Evolutionary conservation across 1,139 yeast species (phyloP), one percentile per base, ranked within the genome.

Genomic region (Spencermartinsiella ligniputridi): DNA sequence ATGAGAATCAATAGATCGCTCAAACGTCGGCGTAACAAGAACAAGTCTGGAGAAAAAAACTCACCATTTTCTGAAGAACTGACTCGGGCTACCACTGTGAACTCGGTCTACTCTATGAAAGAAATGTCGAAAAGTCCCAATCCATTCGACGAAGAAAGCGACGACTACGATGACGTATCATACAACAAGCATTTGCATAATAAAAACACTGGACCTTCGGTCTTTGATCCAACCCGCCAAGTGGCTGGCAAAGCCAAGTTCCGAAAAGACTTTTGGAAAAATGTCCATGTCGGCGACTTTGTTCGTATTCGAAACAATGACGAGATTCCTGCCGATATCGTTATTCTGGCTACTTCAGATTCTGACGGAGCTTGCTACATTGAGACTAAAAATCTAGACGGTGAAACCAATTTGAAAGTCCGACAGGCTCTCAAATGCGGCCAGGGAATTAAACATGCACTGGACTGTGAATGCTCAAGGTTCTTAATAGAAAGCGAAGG

Each of bases 371-470:
- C 83, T 38, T 90, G 97, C 67, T 90, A 83, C 59, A 81, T 90
- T 35, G 97, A 92, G 65, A 92, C 98, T 1, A 90, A 89, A 60
- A 92, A 92, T 63, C 74, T 92, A 56, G 97, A 92, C 66, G 98
- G 98, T 63, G 98, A 92, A 67, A 88, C 97, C 3, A 92, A 92
- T 62, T 74, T 92, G 62, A 92, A 92, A 64, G 79, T 80, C 40
- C 83, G 88, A 50, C 82, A 79, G 52, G 81, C 95, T 12, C 68
- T 92, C 45, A 77, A 79, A 48, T 79, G 87, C 56, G 89, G 95
- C 20, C 76, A 79, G 32, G 63, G 69, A 11, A 70, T 87, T 46
- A 76, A 74, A 54, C 89, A 78, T 55, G 73, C 94, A 0, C 69
- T 73, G 24, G 97, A 90, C 60, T 74, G 90, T 50, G 83, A 83